A percentile compares a stretch with the other conserved stretches of the same genome.
phyloP scores from a whole-genome alignment of 2,329 filamentous ascomycete species.

The Trichoderma hamatum region DNA sequence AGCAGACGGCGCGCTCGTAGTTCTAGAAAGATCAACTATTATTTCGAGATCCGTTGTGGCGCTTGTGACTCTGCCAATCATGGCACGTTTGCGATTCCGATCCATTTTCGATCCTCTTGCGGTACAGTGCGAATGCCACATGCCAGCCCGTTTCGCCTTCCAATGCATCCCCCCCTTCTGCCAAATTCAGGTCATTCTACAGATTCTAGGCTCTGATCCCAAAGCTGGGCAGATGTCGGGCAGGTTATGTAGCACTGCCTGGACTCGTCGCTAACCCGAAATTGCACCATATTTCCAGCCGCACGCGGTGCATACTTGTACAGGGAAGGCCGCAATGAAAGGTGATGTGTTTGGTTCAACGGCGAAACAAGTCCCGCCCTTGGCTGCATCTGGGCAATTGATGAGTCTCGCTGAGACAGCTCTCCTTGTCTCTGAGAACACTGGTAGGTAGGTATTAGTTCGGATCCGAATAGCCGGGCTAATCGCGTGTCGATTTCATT shows the following conservation, averaged over 20 bases:
- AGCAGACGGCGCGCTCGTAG: slow-evolving; percentile 13
- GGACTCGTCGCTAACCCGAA: not conserved
- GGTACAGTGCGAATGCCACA: slow-evolving; percentile 35
- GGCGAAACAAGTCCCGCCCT: not conserved
- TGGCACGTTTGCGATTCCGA: slow-evolving; percentile 35
- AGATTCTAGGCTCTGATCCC: not conserved
- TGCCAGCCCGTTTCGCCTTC: not conserved
- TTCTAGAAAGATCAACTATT: slow-evolving; percentile 30
- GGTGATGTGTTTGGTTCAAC: too few species aligned
- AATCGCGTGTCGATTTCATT: not conserved
- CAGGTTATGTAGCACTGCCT: not conserved
- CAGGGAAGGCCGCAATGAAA: not conserved
- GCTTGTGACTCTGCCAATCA: slow-evolving; percentile 18
- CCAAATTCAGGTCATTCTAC: not conserved
- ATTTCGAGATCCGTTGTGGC: slow-evolving; percentile 15
- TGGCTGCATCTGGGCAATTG: not conserved
- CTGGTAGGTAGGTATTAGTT: too few species aligned
- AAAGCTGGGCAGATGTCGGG: not conserved
- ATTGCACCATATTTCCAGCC: slow-evolving; percentile 11
- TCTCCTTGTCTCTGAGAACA: not conserved
- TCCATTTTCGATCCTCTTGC: slow-evolving; percentile 41
- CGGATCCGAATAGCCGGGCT: not conserved
- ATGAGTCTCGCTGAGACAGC: not conserved
- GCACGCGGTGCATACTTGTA: not conserved
- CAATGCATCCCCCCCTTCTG: not conserved